Evolutionary conservation across 495 filamentous ascomycete species (phyloP).

Genomic region (Aspergillus avenaceus): DNA sequence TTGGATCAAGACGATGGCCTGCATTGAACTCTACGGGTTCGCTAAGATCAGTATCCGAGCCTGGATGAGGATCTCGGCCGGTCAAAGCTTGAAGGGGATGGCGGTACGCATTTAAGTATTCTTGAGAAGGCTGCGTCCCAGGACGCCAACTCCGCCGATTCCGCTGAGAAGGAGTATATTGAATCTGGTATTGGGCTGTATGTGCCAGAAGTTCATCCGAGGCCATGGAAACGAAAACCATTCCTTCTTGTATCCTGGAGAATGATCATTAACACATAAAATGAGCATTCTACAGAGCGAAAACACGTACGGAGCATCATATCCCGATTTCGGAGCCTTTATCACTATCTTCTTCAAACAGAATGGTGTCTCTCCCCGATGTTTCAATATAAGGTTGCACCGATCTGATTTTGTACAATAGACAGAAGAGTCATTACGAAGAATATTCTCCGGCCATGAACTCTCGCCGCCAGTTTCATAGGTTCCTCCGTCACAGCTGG

Average conservation of each 20-base stretch:
- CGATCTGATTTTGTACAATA: conserved; percentile 83
- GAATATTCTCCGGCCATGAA: conserved; percentile 74
- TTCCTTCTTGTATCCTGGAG: conserved; percentile 71
- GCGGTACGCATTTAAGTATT: conserved; percentile 36
- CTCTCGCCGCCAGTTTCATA: conserved; percentile 53
- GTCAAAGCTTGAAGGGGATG: conserved; percentile 28
- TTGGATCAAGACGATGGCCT: conserved; percentile 15
- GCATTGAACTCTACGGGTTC: conserved; percentile 2
- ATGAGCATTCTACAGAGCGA: background rate
- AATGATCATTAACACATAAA: conserved; percentile 3
- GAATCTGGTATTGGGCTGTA: conserved; percentile 73
- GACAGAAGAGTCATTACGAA: conserved; percentile 75
- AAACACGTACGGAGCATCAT: conserved; percentile 75
- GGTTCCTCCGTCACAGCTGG: conserved; percentile 83
- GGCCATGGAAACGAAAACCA: conserved; percentile 88
- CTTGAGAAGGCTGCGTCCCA: conserved; percentile 35
- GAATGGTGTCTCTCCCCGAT: conserved; percentile 74
- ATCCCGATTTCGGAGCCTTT: conserved; percentile 76
- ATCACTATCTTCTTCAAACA: conserved; percentile 80
- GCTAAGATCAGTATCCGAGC: conserved; percentile 19
- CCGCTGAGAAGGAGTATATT: conserved; percentile 45
- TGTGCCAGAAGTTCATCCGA: conserved; percentile 67
- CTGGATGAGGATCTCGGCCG: conserved; percentile 20
- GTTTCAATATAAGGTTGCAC: conserved; percentile 80
- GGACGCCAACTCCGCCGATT: conserved; percentile 24